Conservation (phyloP, 2,329 filamentous ascomycete species). For the Dothistroma septosporum region DNA sequence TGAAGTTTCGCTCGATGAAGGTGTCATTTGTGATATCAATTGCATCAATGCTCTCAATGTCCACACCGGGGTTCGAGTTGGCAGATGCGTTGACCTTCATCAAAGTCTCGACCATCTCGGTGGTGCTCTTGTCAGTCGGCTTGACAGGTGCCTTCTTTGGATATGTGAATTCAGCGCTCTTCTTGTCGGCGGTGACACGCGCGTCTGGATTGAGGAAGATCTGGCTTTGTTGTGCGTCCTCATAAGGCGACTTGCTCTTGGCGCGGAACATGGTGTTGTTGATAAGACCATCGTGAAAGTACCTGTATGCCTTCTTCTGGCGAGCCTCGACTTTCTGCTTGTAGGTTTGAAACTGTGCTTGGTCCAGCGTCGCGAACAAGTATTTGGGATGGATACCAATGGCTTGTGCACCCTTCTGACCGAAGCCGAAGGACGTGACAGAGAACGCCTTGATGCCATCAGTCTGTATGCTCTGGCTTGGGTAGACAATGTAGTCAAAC, state of each 20-base stretch:
- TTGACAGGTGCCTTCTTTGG: conserved; percentile 65
- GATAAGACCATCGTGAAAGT: conserved; percentile 97
- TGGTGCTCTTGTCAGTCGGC: conserved; percentile 60
- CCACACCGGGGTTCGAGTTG: conserved; percentile 80
- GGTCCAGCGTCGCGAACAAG: conserved; percentile 88
- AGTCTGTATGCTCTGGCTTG: conserved; percentile 90
- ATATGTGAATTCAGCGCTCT: conserved; percentile 73
- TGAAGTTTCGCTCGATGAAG: conserved; percentile 94
- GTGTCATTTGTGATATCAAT: conserved; percentile 93
- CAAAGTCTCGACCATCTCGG: conserved; percentile 71
- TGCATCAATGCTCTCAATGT: conserved; percentile 82
- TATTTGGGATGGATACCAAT: conserved; percentile 97
- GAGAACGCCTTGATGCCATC: conserved; percentile 98
- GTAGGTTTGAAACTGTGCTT: conserved; percentile 77
- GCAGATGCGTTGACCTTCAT: conserved; percentile 57
- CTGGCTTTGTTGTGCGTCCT: conserved; percentile 76
- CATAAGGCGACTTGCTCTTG: conserved; percentile 87
- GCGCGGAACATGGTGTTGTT: conserved; percentile 97
- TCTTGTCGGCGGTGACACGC: conserved; percentile 80
- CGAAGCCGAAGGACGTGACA: conserved; percentile 98
- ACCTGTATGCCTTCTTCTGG: conserved; percentile 98
- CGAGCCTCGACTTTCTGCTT: conserved; percentile 82
- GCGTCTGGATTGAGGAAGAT: conserved; percentile 93
- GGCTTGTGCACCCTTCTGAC: conserved; percentile 95
- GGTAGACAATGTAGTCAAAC: conserved; percentile 97